phyloP scores from a whole-genome alignment of 1,139 yeast genomes.

The Saccharomyces pastorianus region DNA sequence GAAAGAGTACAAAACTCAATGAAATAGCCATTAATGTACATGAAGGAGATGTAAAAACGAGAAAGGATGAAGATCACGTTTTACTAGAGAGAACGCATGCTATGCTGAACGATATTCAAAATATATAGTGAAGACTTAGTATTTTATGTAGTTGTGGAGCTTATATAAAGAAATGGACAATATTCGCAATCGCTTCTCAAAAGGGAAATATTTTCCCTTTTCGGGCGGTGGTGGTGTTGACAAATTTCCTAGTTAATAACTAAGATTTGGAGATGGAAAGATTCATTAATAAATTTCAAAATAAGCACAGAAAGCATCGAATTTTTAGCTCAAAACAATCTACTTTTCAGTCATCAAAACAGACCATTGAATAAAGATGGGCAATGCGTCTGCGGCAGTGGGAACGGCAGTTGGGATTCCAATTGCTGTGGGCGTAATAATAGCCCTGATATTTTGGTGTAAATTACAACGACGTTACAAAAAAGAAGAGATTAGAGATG shows the following conservation, averaged over 20 bases:
- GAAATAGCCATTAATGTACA: slow-evolving; percentile 3
- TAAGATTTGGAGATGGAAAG: neutral
- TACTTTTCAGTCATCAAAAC: neutral
- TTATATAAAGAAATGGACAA: neutral
- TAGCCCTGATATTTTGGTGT: slow-evolving; percentile 28
- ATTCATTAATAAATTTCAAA: neutral
- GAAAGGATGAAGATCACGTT: slow-evolving; percentile 1
- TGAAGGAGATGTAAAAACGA: neutral
- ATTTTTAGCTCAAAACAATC: neutral
- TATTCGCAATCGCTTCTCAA: neutral
- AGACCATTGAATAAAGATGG: neutral
- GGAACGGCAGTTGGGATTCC: slow-evolving; percentile 41
- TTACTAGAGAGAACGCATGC: slow-evolving; percentile 21
- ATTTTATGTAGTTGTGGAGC: neutral
- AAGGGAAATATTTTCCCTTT: neutral
- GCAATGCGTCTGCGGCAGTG: slow-evolving; percentile 33
- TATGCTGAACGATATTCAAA: slow-evolving; percentile 20
- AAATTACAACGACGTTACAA: slow-evolving; percentile 29
- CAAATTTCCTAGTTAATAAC: neutral
- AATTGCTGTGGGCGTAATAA: slow-evolving; percentile 26
- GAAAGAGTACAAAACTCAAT: slow-evolving; percentile 11
- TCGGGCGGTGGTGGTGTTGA: neutral
- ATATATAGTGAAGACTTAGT: slow-evolving; percentile 9
- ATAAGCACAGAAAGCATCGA: neutral
- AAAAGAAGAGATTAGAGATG: slow-evolving; percentile 22